These are phyloP conservation scores for Linum usitatissimum DNA, from an alignment of 345 rosid species.

Conservation along the genomic window DNA sequence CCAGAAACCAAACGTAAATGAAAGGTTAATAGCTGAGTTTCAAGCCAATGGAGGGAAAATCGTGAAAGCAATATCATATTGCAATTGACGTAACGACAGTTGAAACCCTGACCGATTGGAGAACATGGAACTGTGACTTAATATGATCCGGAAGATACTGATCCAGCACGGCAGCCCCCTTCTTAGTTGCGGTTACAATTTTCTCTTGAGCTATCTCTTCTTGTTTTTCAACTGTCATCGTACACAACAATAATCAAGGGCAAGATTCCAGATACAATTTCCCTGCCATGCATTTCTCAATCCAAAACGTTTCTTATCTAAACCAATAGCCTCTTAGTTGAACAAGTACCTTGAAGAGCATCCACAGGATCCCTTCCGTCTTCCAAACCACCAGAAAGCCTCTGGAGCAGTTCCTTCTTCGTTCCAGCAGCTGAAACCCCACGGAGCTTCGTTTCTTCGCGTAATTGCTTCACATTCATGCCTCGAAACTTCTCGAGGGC, in stretches of 20 bases:
- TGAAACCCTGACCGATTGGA: slow-evolving; percentile 36
- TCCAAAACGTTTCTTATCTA: background rate
- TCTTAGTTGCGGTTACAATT: slow-evolving; percentile 54
- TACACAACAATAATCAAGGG: background rate
- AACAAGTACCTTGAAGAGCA: slow-evolving; percentile 17
- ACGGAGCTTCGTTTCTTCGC: slow-evolving; percentile 48
- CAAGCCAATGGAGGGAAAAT: background rate
- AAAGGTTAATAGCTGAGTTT: background rate
- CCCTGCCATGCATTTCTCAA: background rate
- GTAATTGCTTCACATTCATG: slow-evolving; percentile 60
- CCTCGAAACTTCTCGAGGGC: slow-evolving; percentile 38
- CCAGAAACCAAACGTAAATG: background rate
- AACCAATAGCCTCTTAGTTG: background rate
- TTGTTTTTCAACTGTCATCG: slow-evolving; percentile 18
- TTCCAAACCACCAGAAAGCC: slow-evolving; percentile 34
- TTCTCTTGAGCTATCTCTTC: slow-evolving; percentile 32
- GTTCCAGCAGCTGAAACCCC: slow-evolving; percentile 51
- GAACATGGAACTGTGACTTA: slow-evolving; percentile 64
- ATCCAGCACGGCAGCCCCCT: slow-evolving; percentile 77
- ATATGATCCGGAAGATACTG: slow-evolving; percentile 66
- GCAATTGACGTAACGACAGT: background rate
- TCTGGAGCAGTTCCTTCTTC: slow-evolving; percentile 51
- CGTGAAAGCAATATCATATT: background rate
- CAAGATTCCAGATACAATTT: background rate
- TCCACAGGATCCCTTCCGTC: slow-evolving; percentile 12